Percentiles rank a stretch among this genome's conserved stretches.
phyloP scores from a whole-genome alignment of 75 land plant species.

The Sequoia sempervirens region DNA sequence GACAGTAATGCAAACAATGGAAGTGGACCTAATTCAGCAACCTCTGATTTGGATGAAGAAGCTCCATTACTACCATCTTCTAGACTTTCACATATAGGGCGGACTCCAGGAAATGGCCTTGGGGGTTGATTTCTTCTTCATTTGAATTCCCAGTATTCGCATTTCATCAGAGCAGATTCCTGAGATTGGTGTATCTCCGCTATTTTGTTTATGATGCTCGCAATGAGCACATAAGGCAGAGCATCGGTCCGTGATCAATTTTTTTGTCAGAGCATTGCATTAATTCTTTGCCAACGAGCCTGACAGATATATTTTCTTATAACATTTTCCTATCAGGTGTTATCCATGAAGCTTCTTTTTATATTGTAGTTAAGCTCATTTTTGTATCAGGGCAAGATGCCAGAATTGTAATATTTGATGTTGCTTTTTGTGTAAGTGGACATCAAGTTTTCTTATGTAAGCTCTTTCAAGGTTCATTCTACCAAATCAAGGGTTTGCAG shows the following conservation, averaged over 20 bases:
- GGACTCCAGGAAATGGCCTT: constrained; percentile 7
- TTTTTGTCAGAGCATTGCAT: constrained; percentile 6
- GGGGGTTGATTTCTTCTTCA: constrained; percentile 1
- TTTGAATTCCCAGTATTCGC: not conserved
- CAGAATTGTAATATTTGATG: constrained; percentile 6
- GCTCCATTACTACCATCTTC: constrained; percentile 47
- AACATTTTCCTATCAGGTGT: not conserved
- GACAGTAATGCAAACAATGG: constrained; percentile 18
- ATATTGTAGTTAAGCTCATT: not conserved
- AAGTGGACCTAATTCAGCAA: constrained; percentile 18
- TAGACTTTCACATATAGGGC: constrained; percentile 47
- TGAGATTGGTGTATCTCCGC: not conserved
- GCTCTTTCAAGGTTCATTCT: constrained; percentile 1
- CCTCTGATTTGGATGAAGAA: constrained; percentile 48
- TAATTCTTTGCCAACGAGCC: constrained; percentile 2
- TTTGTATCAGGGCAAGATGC: constrained; percentile 8
- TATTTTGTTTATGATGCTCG: constrained; percentile 10
- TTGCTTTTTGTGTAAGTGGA: not conserved
- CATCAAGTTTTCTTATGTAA: constrained; percentile 1
- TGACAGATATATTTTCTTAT: constrained; percentile 6
- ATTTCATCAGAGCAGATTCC: not conserved
- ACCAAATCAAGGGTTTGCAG: not conserved
- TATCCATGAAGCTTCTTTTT: not conserved
- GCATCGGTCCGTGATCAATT: not conserved
- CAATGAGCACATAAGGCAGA: constrained; percentile 8